Base-by-base conservation (phyloP, 495 filamentous ascomycete genomes). In the Saxispiralis lemnorum region DNA sequence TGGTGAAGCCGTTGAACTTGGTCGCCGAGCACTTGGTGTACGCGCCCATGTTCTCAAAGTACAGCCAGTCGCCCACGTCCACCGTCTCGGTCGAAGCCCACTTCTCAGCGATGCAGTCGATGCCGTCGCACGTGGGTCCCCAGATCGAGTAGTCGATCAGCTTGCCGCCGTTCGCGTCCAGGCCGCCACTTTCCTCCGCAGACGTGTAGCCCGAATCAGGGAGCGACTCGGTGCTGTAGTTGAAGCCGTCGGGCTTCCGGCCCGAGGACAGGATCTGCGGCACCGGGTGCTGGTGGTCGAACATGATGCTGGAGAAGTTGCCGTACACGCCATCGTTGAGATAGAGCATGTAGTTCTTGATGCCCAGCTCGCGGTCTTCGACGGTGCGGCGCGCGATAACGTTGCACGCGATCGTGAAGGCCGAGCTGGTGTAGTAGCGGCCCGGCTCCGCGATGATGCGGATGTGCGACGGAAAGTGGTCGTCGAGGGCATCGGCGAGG, bases 221-320 rank as follows among this genome's bases (percentile, higher is more conserved):
- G 1, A 52, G 35, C 6, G 45, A 48, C 19, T 49, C 41, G 15
- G 45, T 46, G 45, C 55, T 50, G 46, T 63, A 57, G 36, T 59
- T 48, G 51, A 68, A 68, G 18, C 59, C 64, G 19, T 70, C 63
- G n/a, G 20, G 44, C 10, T 36, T 31, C 21, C 45, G 44, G 18
- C 66, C 70, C 38, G 66, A 69, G 51, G 77, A 76, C 20, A 99
- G 64, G 40, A 96, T 69, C 60, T 78, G 83, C 39, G 88, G 83
- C 35, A 79, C 63, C 0, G 87, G 88, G 54, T 93, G 70, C 66
- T 99, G 92, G 60, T 96, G 92, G 55, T 96, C 92, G 61, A 94
- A 99, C 63, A 99, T 92, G 68, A 95, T 94, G 72, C 81, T 89
- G 47, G 83, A 88, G 62, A 99, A 96, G 63, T 95, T 95, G 45